These are phyloP conservation scores for Coix lacrymajobi DNA, from an alignment of 176 grass and related monocot genomes.

Conservation along the genomic window DNA sequence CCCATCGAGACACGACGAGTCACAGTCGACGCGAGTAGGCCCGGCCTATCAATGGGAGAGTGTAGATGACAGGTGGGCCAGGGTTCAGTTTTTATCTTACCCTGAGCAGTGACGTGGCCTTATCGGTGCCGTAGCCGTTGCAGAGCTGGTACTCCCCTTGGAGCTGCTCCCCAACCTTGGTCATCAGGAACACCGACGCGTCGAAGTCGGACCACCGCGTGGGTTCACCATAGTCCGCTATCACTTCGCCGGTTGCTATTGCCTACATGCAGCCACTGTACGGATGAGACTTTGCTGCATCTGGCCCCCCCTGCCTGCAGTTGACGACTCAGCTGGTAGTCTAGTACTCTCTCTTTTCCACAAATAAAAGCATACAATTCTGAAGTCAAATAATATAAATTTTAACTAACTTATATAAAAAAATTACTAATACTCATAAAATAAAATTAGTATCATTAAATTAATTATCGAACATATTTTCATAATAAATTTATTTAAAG, in stretches of 20 bases:
- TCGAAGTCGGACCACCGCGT: slow-evolving; percentile 33
- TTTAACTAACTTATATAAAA: no score
- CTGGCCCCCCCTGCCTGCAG: no score
- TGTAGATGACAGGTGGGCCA: not conserved
- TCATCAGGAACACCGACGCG: slow-evolving; percentile 23
- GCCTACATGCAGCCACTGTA: not conserved
- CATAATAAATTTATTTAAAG: no score
- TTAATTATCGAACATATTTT: no score
- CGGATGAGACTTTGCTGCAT: no score
- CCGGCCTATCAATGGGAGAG: not conserved
- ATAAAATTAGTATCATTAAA: no score
- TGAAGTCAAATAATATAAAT: no score
- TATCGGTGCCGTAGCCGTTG: slow-evolving; percentile 28
- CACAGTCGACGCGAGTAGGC: not conserved
- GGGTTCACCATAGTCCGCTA: not conserved
- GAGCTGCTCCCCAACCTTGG: not conserved
- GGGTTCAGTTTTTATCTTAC: not conserved
- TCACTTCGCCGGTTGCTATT: slow-evolving; percentile 8
- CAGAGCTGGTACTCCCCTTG: slow-evolving; percentile 47
- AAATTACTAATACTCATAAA: no score
- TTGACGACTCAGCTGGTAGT: no score
- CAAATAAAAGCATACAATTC: no score
- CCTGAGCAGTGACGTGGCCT: slow-evolving; percentile 17
- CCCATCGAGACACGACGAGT: not conserved
- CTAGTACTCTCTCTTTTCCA: no score